Conservation (phyloP, 495 filamentous ascomycete species). For the Tetracladium setigerum region DNA sequence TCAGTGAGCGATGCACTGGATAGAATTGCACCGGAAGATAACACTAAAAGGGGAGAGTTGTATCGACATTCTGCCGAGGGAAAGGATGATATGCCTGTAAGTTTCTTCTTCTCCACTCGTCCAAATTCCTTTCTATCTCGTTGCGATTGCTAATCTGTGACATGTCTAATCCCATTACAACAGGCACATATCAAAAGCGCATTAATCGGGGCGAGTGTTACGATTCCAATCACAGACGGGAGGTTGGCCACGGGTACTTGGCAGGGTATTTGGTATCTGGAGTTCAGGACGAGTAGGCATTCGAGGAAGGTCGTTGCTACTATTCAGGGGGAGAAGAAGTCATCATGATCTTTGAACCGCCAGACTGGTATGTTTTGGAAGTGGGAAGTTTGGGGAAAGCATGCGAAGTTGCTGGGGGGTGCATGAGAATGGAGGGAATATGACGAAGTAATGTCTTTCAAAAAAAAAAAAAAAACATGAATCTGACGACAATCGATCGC, state of each 20-base stretch:
- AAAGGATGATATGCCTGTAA: conserved; percentile 79
- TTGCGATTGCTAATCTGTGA: conserved; percentile 2
- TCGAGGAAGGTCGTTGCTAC: conserved; percentile 80
- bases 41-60: conserved; percentile 44
- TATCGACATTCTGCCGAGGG: conserved; percentile 91
- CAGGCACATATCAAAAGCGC: conserved; percentile 87
- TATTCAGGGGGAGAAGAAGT: conserved; percentile 81
- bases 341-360: background rate
- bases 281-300: conserved; percentile 76
- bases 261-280: conserved; percentile 92
- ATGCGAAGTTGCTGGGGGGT: background rate
- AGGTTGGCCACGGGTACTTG: conserved; percentile 55
- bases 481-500: too few species aligned
- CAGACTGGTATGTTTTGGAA: background rate
- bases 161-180: too few species aligned
- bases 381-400: too few species aligned
- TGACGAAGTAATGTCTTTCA: background rate
- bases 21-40: conserved; percentile 71
- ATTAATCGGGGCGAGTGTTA: conserved; percentile 79
- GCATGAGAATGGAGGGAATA: background rate
- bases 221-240: conserved; percentile 82
- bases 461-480: too few species aligned
- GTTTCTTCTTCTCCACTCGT: conserved; percentile 6
- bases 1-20: conserved; percentile 89
- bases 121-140: background rate